Evolutionary conservation across 2,329 filamentous ascomycete species (phyloP), one percentile per base, ranked within the genome.

Genomic region (Podosphaera aphanis): DNA sequence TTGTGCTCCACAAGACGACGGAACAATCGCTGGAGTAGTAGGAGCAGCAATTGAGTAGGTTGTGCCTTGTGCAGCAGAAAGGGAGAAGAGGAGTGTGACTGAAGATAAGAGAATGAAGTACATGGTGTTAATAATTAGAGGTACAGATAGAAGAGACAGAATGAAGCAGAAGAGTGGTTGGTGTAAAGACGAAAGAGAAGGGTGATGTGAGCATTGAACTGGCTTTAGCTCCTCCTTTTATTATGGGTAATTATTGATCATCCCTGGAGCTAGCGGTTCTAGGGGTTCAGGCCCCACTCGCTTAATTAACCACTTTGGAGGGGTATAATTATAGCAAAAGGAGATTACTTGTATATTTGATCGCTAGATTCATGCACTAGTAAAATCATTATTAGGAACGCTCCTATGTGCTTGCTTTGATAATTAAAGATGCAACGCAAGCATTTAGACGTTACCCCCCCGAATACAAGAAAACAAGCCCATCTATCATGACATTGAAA

Each of bases 1-100:
- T 46, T 61, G 55, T 2, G 59, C 63, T 5, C 56, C 57, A 31
- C 63, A 64, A 3, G 49, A 44, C 11, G 50, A 48, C 1, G 46
- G 18, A 4, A 20, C 10, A 11, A 33, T 13, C 15, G 29, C 1
- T 4, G 29, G 29, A 11, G 13, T 11, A 11, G 29, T 11, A 13
- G 20, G 23, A n/a, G 49, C 16, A 2, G 37, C 45, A n/a, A 45
- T 47, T 13, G 49, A 53, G 31, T 41, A 45, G 11, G 49, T 48
- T 41, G 54, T 53, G 4, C 55, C 53, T 16, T 53, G 49, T 23
- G 56, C 52, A 10, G 53, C 50, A n/a, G 53, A 50, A 39, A 57
- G 46, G 39, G 60, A 54, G 29, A 59, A 21, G 43, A 57, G 52
- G 27, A 56, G 44, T 27, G 59, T 44, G 39, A 56, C 45, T 8